These are phyloP conservation scores for Passalora sequoiae DNA, from an alignment of 2,329 filamentous ascomycete genomes.

Conservation along the genomic window DNA sequence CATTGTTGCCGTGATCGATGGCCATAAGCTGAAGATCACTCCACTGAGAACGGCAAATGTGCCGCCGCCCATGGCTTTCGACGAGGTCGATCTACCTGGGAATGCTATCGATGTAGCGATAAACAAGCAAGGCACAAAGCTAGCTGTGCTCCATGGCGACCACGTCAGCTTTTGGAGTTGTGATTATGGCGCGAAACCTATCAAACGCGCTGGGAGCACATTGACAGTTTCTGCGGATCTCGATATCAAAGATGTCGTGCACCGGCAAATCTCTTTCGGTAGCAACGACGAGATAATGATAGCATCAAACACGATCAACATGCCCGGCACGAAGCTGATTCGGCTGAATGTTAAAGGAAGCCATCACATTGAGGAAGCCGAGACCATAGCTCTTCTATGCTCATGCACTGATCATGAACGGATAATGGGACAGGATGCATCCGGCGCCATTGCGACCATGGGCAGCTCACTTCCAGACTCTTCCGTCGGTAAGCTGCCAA, in stretches of 20 bases:
- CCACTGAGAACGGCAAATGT: conserved; percentile 78
- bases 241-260: background rate
- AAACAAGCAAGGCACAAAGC: conserved; percentile 55
- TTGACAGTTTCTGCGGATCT: background rate
- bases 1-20: conserved; percentile 74
- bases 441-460: conserved; percentile 13
- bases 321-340: conserved; percentile 8
- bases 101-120: conserved; percentile 72
- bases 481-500: conserved; percentile 19
- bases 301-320: conserved; percentile 22
- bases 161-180: conserved; percentile 67
- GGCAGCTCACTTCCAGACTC: background rate
- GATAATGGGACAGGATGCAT: conserved; percentile 21
- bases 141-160: conserved; percentile 66
- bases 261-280: conserved; percentile 47
- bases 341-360: background rate
- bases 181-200: conserved; percentile 54
- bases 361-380: conserved; percentile 19
- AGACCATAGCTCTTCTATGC: conserved; percentile 11
- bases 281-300: conserved; percentile 36
- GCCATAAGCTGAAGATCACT: conserved; percentile 73
- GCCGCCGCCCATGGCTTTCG: conserved; percentile 86
- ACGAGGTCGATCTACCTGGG: conserved; percentile 60
- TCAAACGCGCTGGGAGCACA: conserved; percentile 33
- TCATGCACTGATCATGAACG: conserved; percentile 18